phyloP scores from a whole-genome alignment of 1,284 basidiomycete genomes.

The Sparassis latifolia region DNA sequence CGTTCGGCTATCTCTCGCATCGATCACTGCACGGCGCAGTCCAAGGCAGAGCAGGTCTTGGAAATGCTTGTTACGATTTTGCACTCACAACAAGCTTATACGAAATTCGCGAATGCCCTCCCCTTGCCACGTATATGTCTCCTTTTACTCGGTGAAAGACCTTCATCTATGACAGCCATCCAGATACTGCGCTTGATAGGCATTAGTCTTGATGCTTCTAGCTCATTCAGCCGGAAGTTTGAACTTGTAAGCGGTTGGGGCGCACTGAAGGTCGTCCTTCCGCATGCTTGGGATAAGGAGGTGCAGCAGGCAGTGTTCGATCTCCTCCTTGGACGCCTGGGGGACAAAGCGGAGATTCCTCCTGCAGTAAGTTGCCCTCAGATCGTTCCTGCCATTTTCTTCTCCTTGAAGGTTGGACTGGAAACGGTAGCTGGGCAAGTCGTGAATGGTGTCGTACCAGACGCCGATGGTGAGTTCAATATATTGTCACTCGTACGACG shows the following conservation, averaged over 20 bases:
- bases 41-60: slow-evolving; percentile 60
- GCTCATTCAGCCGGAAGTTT: slow-evolving; percentile 64
- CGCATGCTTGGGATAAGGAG: slow-evolving; percentile 54
- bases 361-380: slow-evolving; percentile 49
- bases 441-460: background rate
- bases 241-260: slow-evolving; percentile 75
- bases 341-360: slow-evolving; percentile 11
- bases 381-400: slow-evolving; percentile 63
- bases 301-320: slow-evolving; percentile 65
- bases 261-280: slow-evolving; percentile 57
- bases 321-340: slow-evolving; percentile 46
- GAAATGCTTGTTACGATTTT: slow-evolving; percentile 53
- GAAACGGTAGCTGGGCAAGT: slow-evolving; percentile 27
- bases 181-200: slow-evolving; percentile 56
- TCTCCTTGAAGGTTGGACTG: slow-evolving; percentile 43
- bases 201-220: slow-evolving; percentile 44
- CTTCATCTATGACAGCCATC: slow-evolving; percentile 50
- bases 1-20: slow-evolving; percentile 48
- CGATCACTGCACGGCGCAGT: slow-evolving; percentile 38
- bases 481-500: background rate
- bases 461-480: background rate
- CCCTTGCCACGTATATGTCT: slow-evolving; percentile 71
- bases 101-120: slow-evolving; percentile 59
- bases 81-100: slow-evolving; percentile 44
- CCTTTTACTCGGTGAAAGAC: slow-evolving; percentile 65